Base-by-base conservation (phyloP, 768 basidiomycete species). In the Phlebiopsis gigantea region DNA sequence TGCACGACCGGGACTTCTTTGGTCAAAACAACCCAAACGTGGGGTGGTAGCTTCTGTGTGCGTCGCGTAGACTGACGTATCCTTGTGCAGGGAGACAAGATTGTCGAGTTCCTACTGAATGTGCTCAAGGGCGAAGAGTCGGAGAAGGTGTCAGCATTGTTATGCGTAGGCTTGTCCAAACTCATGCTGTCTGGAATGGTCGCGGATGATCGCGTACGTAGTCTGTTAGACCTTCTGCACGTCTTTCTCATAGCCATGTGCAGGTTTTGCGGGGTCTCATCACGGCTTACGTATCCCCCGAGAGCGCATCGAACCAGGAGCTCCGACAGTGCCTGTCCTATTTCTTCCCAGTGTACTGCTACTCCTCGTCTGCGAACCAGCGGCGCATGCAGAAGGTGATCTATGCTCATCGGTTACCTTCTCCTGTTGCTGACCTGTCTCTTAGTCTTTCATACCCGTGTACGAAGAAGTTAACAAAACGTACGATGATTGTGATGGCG, bases 341-440 rank as follows among this genome's bases (percentile, higher is more conserved):
- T 68, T 96, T 96, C 77, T 85, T 95, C 71, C 88, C 84, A 1
- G 83, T 85, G 0, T 97, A 88, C 66, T 90, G 90, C 69, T 91
- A 85, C 70, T 90, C 91, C n/a, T 85, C 87, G 0, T 68, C 79
- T 5, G 63, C 63, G 21, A 90, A 95, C 64, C 94, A 97, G 69
- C 69, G 78, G 17, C 70, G 79, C n/a, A 85, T 97, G 77, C 79
- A 78, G 63, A 67, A 81, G 76, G 76, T 84, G 62, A 81, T 77
- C 6, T n/a, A 12, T 25, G 15, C 22, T 24, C 19, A 43, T 39
- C 19, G 3, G 51, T 10, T 17, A 3, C 34, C 17, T 39, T 17
- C 34, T 39, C 8, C 2, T 1, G 21, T 15, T 9, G 19, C 41
- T 63, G 41, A 55, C 31, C 2, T 21, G 7, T 44, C 49, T 12